phyloP scores from a whole-genome alignment of 495 filamentous ascomycete species.

The Echria macrotheca region DNA sequence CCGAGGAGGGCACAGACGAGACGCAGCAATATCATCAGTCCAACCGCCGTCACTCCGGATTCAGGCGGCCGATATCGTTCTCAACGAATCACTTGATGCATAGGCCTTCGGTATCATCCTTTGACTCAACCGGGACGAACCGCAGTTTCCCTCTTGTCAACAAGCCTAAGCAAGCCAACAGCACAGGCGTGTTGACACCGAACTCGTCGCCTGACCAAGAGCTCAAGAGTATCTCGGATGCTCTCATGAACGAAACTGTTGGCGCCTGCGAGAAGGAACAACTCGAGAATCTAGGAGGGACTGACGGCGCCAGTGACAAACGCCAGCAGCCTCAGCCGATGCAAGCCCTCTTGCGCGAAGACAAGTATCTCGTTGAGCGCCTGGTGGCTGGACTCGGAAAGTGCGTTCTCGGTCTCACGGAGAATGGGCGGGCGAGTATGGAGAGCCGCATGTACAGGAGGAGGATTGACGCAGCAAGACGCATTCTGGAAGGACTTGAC shows the following conservation, averaged over 20 bases:
- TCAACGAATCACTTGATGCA: conserved; percentile 27
- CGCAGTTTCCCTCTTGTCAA: conserved; percentile 50
- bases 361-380: conserved; percentile 69
- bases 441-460: conserved; percentile 59
- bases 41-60: conserved; percentile 17
- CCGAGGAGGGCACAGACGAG: conserved; percentile 20
- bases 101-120: conserved; percentile 46
- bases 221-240: conserved; percentile 34
- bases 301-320: neutral
- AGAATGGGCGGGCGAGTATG: conserved; percentile 51
- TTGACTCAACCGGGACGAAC: conserved; percentile 44
- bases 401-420: conserved; percentile 64
- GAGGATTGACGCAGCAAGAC: conserved; percentile 66
- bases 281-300: conserved; percentile 6
- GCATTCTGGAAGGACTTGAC: conserved; percentile 60
- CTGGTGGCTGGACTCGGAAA: conserved; percentile 69
- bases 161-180: conserved; percentile 35
- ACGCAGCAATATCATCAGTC: conserved; percentile 12
- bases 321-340: conserved; percentile 24
- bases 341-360: conserved; percentile 56
- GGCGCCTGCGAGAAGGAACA: conserved; percentile 22
- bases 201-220: conserved; percentile 33
- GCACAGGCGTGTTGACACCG: conserved; percentile 37
- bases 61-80: conserved; percentile 35
- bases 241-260: conserved; percentile 36